phyloP scores from a whole-genome alignment of 441 rosid genomes.

The Breynia disticha region DNA sequence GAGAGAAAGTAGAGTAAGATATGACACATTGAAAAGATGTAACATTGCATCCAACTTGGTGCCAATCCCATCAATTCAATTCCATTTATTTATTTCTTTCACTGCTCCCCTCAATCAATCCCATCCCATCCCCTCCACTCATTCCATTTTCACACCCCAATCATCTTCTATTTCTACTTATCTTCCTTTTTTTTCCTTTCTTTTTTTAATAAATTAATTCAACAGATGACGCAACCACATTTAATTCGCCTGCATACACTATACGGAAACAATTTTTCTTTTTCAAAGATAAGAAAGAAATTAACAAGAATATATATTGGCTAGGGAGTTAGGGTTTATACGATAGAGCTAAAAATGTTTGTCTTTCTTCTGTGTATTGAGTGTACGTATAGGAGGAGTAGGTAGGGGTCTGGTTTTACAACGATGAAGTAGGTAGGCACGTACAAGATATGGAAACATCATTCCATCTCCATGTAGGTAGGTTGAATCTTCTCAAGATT shows the following conservation, averaged over 20 bases:
- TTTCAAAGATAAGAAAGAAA: too few relatives aligned
- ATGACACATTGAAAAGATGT: slow-evolving; percentile 28
- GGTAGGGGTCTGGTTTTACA: not conserved
- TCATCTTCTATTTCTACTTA: too few relatives aligned
- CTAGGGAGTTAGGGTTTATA: not conserved
- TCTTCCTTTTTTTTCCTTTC: too few relatives aligned
- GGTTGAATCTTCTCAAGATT: not conserved
- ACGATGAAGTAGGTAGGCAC: not conserved
- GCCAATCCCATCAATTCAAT: not conserved
- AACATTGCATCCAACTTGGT: slow-evolving; percentile 13
- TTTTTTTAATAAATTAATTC: too few relatives aligned
- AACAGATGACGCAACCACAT: too few relatives aligned
- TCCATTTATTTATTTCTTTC: too few relatives aligned
- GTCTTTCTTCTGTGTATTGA: not conserved
- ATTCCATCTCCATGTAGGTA: not conserved
- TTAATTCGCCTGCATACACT: too few relatives aligned
- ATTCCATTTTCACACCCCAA: too few relatives aligned
- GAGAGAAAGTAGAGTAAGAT: slow-evolving; percentile 12
- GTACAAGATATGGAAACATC: not conserved
- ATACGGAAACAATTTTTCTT: too few relatives aligned
- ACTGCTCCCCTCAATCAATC: too few relatives aligned
- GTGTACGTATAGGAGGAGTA: not conserved
- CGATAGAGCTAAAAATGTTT: not conserved
- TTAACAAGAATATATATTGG: too few relatives aligned
- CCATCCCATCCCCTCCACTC: too few relatives aligned